phyloP scores from a whole-genome alignment of 495 filamentous ascomycete genomes.

The Letharia lupina region DNA sequence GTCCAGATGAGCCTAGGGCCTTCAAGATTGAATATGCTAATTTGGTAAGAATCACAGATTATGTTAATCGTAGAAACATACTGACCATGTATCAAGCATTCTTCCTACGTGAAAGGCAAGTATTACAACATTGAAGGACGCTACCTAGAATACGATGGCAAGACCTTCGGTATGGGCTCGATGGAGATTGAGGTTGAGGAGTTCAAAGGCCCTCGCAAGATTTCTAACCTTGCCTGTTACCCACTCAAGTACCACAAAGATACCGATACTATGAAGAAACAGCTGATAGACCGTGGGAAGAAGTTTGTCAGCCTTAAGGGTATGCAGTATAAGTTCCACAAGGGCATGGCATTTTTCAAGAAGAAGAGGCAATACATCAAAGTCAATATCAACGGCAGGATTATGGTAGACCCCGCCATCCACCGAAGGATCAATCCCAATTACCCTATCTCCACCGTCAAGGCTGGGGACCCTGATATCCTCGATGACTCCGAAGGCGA shows the following conservation, averaged over 20 bases:
- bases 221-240: slow-evolving; percentile 68
- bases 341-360: slow-evolving; percentile 74
- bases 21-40: slow-evolving; percentile 81
- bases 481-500: slow-evolving; percentile 47
- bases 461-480: slow-evolving; percentile 65
- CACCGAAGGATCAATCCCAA: slow-evolving; percentile 85
- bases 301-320: slow-evolving; percentile 73
- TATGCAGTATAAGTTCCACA: slow-evolving; percentile 78
- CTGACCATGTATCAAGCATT: slow-evolving; percentile 37
- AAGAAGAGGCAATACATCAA: slow-evolving; percentile 72
- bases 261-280: slow-evolving; percentile 50
- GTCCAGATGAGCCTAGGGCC: slow-evolving; percentile 72
- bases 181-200: slow-evolving; percentile 63
- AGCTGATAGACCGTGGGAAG: slow-evolving; percentile 76
- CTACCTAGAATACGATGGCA: slow-evolving; percentile 80
- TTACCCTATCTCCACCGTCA: slow-evolving; percentile 72
- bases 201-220: slow-evolving; percentile 80
- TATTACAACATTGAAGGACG: slow-evolving; percentile 78
- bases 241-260: slow-evolving; percentile 79
- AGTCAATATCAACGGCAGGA: slow-evolving; percentile 81
- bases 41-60: slow-evolving; percentile 29
- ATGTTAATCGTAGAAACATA: background rate
- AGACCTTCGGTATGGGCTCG: slow-evolving; percentile 61
- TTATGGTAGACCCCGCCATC: slow-evolving; percentile 86
- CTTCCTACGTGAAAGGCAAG: slow-evolving; percentile 62